A percentile compares a stretch with the other conserved stretches of the same genome.
These are phyloP conservation scores for Stentor coeruleus DNA, from an alignment of 73 alveolate genomes.

Conservation along the genomic window DNA sequence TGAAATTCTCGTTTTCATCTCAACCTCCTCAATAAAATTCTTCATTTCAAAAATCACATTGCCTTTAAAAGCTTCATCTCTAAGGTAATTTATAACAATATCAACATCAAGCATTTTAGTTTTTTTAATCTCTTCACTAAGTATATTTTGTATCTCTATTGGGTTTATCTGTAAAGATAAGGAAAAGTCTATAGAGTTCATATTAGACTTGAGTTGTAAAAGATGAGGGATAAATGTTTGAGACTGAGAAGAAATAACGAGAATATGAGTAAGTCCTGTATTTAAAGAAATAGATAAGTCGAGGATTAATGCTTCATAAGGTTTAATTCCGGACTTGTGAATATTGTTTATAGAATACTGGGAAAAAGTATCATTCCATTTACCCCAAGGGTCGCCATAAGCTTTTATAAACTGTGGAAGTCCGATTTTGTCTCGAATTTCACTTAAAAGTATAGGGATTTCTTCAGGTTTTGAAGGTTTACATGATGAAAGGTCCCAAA, in stretches of 20 bases:
- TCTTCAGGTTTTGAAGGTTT: neutral
- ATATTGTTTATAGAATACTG: neutral
- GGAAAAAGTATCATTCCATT: neutral
- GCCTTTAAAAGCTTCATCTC: too few relatives aligned
- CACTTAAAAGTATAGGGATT: neutral
- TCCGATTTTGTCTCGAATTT: neutral
- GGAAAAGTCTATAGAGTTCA: neutral
- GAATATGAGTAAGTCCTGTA: slow-evolving; percentile 1
- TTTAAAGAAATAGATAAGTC: neutral
- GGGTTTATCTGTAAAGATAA: too few relatives aligned
- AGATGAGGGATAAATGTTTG: neutral
- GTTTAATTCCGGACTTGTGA: neutral
- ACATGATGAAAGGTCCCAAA: slow-evolving; percentile 1
- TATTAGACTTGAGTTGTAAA: neutral
- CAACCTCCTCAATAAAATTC: too few relatives aligned
- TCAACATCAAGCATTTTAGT: too few relatives aligned
- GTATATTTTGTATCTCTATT: too few relatives aligned
- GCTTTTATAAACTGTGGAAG: neutral
- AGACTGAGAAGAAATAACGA: neutral
- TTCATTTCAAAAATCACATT: too few relatives aligned
- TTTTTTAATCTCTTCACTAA: too few relatives aligned
- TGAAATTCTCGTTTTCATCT: too few relatives aligned
- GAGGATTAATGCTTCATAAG: neutral
- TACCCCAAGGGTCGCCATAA: slow-evolving; percentile 12
- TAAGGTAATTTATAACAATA: too few relatives aligned